Evolutionary conservation across 805 yeast genomes (phyloP).

Genomic region (Hemisphaericaspora nanyangensis): DNA sequence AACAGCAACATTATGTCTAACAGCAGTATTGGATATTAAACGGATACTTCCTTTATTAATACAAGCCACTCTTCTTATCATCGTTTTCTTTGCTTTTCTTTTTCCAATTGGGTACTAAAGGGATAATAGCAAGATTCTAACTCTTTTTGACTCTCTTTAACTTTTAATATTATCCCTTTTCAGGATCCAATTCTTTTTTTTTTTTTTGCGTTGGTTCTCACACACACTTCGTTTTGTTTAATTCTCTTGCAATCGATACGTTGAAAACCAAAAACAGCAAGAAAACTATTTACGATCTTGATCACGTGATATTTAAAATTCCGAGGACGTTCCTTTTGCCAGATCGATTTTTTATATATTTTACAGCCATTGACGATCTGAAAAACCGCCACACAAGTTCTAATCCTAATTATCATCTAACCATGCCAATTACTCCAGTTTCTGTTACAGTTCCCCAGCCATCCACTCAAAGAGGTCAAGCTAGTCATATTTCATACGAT

Average conservation of each 20-base stretch:
- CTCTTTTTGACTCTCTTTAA: too few species aligned
- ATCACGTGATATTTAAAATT: too few species aligned
- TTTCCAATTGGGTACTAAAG: neutral
- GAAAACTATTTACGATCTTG: too few species aligned
- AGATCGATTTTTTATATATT: too few species aligned
- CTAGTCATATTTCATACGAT: constrained; percentile 76
- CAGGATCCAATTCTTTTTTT: too few species aligned
- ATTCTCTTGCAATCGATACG: neutral
- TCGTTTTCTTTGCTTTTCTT: too few species aligned
- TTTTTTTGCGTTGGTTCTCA: neutral
- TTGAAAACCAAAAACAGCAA: neutral
- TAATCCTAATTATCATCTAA: too few species aligned
- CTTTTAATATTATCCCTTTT: too few species aligned
- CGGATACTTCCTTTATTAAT: constrained; percentile 3
- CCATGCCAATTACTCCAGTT: constrained; percentile 28
- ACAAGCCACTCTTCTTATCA: constrained; percentile 6
- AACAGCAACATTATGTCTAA: constrained; percentile 4
- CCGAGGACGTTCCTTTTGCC: too few species aligned
- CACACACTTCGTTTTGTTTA: too few species aligned
- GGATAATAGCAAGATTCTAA: neutral
- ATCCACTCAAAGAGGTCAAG: constrained; percentile 62
- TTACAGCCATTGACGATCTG: too few species aligned
- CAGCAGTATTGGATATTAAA: constrained; percentile 4
- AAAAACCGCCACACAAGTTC: too few species aligned
- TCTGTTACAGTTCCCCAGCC: constrained; percentile 72